Percentiles rank a stretch among this genome's conserved stretches.
Evolutionary conservation across 2,329 filamentous ascomycete species (phyloP).

Genomic region (Tolypocladium ophioglossoides): DNA sequence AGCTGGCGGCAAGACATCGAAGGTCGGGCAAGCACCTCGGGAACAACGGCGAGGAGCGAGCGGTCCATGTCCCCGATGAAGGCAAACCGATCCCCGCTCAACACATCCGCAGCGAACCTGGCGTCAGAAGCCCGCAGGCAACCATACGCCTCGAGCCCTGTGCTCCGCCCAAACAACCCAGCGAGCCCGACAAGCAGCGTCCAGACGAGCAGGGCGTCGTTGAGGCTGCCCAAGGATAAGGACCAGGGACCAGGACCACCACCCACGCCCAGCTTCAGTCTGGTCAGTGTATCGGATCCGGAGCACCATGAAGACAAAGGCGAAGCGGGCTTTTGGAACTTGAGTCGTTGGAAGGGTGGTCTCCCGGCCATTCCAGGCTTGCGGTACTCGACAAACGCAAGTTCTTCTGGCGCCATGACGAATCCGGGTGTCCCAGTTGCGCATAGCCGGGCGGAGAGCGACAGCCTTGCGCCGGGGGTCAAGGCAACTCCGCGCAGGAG

Average conservation of each 20-base stretch:
- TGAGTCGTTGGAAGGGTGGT: slow-evolving; percentile 39
- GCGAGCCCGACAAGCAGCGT: slow-evolving; percentile 29
- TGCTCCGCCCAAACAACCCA: slow-evolving; percentile 11
- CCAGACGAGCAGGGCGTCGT: slow-evolving; percentile 15
- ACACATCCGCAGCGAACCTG: slow-evolving; percentile 25
- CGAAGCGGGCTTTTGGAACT: slow-evolving; percentile 44
- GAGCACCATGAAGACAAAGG: slow-evolving; percentile 30
- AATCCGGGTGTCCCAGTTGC: neutral
- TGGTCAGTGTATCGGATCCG: slow-evolving; percentile 24
- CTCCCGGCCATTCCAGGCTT: slow-evolving; percentile 27
- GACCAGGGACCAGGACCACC: slow-evolving; percentile 23
- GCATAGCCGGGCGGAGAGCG: slow-evolving; percentile 25
- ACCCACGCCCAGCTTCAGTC: slow-evolving; percentile 46
- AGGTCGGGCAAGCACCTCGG: slow-evolving; percentile 26
- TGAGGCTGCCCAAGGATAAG: slow-evolving; percentile 11
- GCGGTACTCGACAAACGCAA: slow-evolving; percentile 16
- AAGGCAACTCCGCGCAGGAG: slow-evolving; percentile 18
- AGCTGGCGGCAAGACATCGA: slow-evolving; percentile 70
- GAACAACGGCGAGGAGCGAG: slow-evolving; percentile 34
- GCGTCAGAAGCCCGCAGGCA: slow-evolving; percentile 36
- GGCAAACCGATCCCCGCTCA: slow-evolving; percentile 23
- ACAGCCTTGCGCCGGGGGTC: slow-evolving; percentile 22
- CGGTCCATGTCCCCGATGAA: slow-evolving; percentile 47
- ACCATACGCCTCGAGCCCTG: slow-evolving; percentile 24
- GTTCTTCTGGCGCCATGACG: slow-evolving; percentile 6